phyloP scores from a whole-genome alignment of 306 rosid species.

The Quercus parvula region DNA sequence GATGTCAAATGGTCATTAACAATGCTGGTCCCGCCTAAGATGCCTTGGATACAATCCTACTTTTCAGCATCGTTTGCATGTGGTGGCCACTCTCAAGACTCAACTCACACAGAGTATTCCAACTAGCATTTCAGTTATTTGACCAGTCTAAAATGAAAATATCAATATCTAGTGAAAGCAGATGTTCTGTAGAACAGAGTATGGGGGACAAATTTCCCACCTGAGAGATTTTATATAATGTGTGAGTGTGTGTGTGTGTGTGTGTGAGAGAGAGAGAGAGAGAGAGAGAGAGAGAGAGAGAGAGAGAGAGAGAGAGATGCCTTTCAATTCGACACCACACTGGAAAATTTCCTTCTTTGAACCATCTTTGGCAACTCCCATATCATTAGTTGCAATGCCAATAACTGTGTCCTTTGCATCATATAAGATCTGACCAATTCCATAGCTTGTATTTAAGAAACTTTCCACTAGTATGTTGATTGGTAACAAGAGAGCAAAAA shows the following conservation, averaged over 20 bases:
- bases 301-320: conserved; percentile 38
- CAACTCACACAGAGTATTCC: not conserved
- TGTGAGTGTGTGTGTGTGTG: not conserved
- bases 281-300: conserved; percentile 25
- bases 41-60: not conserved
- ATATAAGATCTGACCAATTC: conserved; percentile 63
- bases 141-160: not conserved
- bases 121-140: not conserved
- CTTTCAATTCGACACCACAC: conserved; percentile 79
- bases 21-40: not conserved
- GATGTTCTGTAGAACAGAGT: not conserved
- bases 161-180: not conserved
- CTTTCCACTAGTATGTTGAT: conserved; percentile 16
- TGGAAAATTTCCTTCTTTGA: conserved; percentile 87
- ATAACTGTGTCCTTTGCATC: conserved; percentile 58
- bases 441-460: not conserved
- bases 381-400: conserved; percentile 89
- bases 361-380: conserved; percentile 93
- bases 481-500: conserved; percentile 13
- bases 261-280: no score
- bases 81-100: not conserved
- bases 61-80: not conserved
- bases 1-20: not conserved
- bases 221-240: not conserved
- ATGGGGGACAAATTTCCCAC: not conserved